Evolutionary conservation across 495 filamentous ascomycete genomes (phyloP).

Genomic region (Margaritispora aquatica): DNA sequence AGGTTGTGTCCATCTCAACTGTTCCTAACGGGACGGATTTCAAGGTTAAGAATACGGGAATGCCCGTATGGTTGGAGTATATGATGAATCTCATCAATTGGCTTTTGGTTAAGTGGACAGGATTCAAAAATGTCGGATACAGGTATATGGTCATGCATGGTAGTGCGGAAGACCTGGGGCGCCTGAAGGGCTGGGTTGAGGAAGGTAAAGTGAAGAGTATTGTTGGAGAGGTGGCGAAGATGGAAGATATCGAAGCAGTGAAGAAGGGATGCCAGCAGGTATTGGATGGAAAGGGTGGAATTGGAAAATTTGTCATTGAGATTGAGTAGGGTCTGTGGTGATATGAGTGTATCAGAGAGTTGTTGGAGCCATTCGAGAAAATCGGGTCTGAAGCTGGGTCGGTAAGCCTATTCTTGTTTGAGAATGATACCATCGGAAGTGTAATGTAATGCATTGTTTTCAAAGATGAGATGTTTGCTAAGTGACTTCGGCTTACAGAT

Average conservation of each 20-base stretch:
- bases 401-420: no score
- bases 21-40: constrained; percentile 31
- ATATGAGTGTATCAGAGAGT: no score
- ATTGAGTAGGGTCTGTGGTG: constrained; percentile 22
- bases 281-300: constrained; percentile 42
- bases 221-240: constrained; percentile 32
- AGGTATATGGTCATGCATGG: constrained; percentile 34
- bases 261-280: constrained; percentile 40
- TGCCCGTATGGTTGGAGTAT: constrained; percentile 30
- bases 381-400: no score
- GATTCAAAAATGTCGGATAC: constrained; percentile 32
- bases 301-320: constrained; percentile 49
- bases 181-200: constrained; percentile 35
- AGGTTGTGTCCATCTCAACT: constrained; percentile 35
- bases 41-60: constrained; percentile 26
- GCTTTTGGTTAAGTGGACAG: constrained; percentile 23
- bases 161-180: constrained; percentile 36
- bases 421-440: no score
- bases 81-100: constrained; percentile 31
- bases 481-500: no score
- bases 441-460: no score
- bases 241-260: constrained; percentile 41
- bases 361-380: no score
- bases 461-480: no score
- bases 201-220: constrained; percentile 39